These are phyloP conservation scores for Rosa chinensis DNA, from an alignment of 306 rosid species.

Conservation along the genomic window DNA sequence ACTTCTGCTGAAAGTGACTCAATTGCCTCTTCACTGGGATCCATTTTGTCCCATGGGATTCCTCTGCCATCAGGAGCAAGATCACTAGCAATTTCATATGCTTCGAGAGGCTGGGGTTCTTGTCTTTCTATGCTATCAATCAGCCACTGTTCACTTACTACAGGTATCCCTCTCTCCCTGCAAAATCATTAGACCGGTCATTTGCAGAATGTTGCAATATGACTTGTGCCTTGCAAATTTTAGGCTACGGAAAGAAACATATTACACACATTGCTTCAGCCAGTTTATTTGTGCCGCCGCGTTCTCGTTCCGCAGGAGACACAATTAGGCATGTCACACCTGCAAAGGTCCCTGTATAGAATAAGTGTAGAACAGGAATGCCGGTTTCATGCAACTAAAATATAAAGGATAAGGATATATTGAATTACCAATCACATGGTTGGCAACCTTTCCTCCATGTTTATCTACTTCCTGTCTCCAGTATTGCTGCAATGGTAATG, in stretches of 20 bases:
- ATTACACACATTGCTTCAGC: slow-evolving; percentile 64
- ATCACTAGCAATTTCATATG: slow-evolving; percentile 71
- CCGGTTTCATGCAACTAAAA: neutral
- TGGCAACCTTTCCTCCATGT: slow-evolving; percentile 68
- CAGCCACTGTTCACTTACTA: slow-evolving; percentile 74
- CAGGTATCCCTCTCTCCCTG: slow-evolving; percentile 69
- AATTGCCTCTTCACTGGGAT: slow-evolving; percentile 74
- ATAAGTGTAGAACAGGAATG: neutral
- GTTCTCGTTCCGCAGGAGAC: slow-evolving; percentile 61
- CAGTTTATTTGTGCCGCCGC: slow-evolving; percentile 69
- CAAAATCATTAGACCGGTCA: slow-evolving; percentile 5
- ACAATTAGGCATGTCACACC: slow-evolving; percentile 69
- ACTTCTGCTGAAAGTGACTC: slow-evolving; percentile 73
- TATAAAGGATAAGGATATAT: neutral
- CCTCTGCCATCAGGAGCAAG: slow-evolving; percentile 70
- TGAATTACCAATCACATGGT: slow-evolving; percentile 57
- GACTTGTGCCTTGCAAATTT: neutral
- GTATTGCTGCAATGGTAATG: slow-evolving; percentile 40
- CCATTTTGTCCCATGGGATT: slow-evolving; percentile 81
- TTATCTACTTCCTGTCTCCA: slow-evolving; percentile 71
- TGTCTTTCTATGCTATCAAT: slow-evolving; percentile 70
- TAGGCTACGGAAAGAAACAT: neutral
- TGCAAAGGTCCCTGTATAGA: slow-evolving; percentile 7
- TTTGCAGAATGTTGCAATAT: neutral
- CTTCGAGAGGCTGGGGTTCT: slow-evolving; percentile 76